A percentile compares a stretch with the other conserved stretches of the same genome.
Conservation (phyloP, 1,139 yeast genomes). For the Yamadazyma triangularis region DNA sequence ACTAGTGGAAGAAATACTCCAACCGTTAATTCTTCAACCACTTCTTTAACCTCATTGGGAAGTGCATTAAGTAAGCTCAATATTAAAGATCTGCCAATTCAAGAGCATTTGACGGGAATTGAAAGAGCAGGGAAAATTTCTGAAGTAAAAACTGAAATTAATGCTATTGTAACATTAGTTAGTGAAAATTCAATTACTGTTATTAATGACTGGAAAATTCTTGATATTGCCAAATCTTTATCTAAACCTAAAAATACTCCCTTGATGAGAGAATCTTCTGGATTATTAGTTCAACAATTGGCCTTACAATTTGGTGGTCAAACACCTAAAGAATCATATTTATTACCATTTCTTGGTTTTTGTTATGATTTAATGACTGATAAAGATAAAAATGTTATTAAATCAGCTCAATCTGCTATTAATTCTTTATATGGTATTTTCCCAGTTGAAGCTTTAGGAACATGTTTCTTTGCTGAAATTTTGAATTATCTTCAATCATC, state of each 20-base stretch:
- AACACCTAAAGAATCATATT: conserved; percentile 71
- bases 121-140: conserved; percentile 55
- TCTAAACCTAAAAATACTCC: conserved; percentile 71
- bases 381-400: conserved; percentile 79
- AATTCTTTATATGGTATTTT: conserved; percentile 65
- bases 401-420: conserved; percentile 71
- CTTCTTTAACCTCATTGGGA: conserved; percentile 68
- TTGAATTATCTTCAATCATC: conserved; percentile 67
- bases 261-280: conserved; percentile 70
- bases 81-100: conserved; percentile 60
- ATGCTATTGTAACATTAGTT: conserved; percentile 45
- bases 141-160: conserved; percentile 63
- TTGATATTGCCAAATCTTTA: conserved; percentile 59
- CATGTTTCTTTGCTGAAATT: conserved; percentile 60
- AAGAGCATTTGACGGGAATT: conserved; percentile 52
- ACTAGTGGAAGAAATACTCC: conserved; percentile 40
- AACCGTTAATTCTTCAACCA: conserved; percentile 46
- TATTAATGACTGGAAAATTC: conserved; percentile 62
- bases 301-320: conserved; percentile 63
- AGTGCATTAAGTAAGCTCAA: conserved; percentile 64
- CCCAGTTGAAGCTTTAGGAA: conserved; percentile 77
- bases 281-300: conserved; percentile 63
- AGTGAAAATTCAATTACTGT: conserved; percentile 43
- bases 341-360: conserved; percentile 51
- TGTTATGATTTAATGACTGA: conserved; percentile 72